Evolutionary conservation across 2,329 filamentous ascomycete species (phyloP), one percentile per base, ranked within the genome.

Genomic region (Colletotrichum godetiae): DNA sequence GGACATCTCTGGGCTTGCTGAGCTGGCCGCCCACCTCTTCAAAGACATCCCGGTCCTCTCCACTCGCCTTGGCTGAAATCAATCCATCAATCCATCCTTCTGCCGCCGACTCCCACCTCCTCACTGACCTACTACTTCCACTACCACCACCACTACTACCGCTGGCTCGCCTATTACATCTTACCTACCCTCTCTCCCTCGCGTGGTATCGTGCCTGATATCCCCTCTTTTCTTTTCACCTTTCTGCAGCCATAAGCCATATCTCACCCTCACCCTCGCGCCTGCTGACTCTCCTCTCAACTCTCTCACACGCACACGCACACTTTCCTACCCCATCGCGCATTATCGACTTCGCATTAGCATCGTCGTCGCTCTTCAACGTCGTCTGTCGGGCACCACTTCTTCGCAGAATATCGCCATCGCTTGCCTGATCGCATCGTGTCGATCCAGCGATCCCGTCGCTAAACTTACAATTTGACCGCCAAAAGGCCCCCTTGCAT

Each of bases 1-100:
- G 66, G 73, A 52, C 71, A 71, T 71, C 71, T 73, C 71, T 73
- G 63, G 72, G 72, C 72, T 71, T 74, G 72, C 67, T 74, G 72
- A 72, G 72, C 68, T 74, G 72, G 72, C 72, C 55, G 71, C 60
- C 71, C 56, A 71, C 70, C 70, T 72, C 63, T 59, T 71, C 71
- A 58, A 66, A 56, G 59, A 66, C 67, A 70, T 61, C 67, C 71
- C 35, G 71, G 71, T 52, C 60, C 71, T 73, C 71, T 58, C 62
- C 29, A 57, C 72, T 72, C 52, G 67, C 67, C 68, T 72, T 74
- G 68, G 61, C 68, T 72, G 46, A 68, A 60, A 46, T 68, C 68
- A 57, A 58, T 67, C 55, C 49, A 46, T 68, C 68, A 49, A 52
- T 67, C 55, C 49, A 67, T 74, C 72, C 58, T 72, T 64, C 62